Conservation (phyloP, 2,329 filamentous ascomycete genomes). For the Rugonectria rugulosa region DNA sequence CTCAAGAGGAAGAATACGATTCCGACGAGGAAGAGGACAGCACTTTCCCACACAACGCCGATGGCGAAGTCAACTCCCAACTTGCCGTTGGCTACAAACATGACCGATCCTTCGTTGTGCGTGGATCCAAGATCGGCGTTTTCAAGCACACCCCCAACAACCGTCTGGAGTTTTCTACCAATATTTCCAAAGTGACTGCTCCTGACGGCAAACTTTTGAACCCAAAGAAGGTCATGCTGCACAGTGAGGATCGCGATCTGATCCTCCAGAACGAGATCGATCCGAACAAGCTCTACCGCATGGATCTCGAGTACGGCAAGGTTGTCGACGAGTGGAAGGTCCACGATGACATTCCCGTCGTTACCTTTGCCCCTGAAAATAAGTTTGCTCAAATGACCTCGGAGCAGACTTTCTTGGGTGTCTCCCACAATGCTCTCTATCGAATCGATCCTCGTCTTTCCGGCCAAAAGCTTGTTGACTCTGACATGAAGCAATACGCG, state of each 20-base stretch:
- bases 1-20: slow-evolving; percentile 74
- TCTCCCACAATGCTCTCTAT: slow-evolving; percentile 92
- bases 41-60: slow-evolving; percentile 75
- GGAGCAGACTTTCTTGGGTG: slow-evolving; percentile 93
- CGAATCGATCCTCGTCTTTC: slow-evolving; percentile 89
- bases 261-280: slow-evolving; percentile 84
- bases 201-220: slow-evolving; percentile 87
- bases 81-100: slow-evolving; percentile 97
- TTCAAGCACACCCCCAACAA: slow-evolving; percentile 97
- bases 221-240: slow-evolving; percentile 96
- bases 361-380: slow-evolving; percentile 92
- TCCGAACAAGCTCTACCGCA: slow-evolving; percentile 90
- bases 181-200: slow-evolving; percentile 94
- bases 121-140: slow-evolving; percentile 97
- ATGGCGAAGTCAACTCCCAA: slow-evolving; percentile 88
- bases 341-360: slow-evolving; percentile 93
- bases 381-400: slow-evolving; percentile 98
- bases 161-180: slow-evolving; percentile 93
- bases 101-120: slow-evolving; percentile 95
- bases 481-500: slow-evolving; percentile 92
- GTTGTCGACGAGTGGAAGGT: slow-evolving; percentile 99
- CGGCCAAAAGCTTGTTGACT: slow-evolving; percentile 91
- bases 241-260: slow-evolving; percentile 88
- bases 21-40: slow-evolving; percentile 76
- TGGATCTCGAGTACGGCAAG: slow-evolving; percentile 98